Evolutionary conservation across 495 filamentous ascomycete species (phyloP).

Genomic region (Geopyxis carbonaria): DNA sequence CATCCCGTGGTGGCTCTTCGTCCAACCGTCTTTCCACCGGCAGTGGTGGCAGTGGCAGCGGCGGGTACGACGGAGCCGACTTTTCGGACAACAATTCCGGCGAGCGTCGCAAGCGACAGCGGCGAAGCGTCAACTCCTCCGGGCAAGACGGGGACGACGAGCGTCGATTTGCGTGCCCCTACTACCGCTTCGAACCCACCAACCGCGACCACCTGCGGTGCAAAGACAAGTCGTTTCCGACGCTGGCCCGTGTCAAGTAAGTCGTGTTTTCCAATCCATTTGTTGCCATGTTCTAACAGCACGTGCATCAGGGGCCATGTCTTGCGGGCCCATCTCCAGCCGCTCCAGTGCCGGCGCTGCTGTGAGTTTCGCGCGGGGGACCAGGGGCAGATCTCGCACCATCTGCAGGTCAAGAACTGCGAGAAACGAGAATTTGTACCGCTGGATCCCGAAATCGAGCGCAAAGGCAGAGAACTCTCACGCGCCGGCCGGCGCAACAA

Average conservation of each 20-base stretch:
- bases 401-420: not conserved
- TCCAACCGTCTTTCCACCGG: not conserved
- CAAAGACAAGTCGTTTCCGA: not conserved
- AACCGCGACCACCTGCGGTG: not conserved
- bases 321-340: constrained; percentile 4
- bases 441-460: constrained; percentile 2
- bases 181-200: not conserved
- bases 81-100: too few species aligned
- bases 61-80: too few species aligned
- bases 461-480: constrained; percentile 7
- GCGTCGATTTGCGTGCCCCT: constrained; percentile 7
- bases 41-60: not conserved
- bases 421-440: constrained; percentile 1
- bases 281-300: not conserved
- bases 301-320: constrained; percentile 6
- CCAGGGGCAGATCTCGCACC: constrained; percentile 1
- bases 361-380: constrained; percentile 5
- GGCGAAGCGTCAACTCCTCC: too few species aligned
- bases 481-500: constrained; percentile 1
- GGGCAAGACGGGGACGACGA: not conserved
- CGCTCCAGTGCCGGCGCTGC: not conserved
- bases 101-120: too few species aligned
- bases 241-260: constrained; percentile 1
- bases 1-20: too few species aligned
- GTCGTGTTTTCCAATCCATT: not conserved